These are phyloP conservation scores for Paecilomyces niveus DNA, from an alignment of 2,329 filamentous ascomycete species.

Conservation along the genomic window DNA sequence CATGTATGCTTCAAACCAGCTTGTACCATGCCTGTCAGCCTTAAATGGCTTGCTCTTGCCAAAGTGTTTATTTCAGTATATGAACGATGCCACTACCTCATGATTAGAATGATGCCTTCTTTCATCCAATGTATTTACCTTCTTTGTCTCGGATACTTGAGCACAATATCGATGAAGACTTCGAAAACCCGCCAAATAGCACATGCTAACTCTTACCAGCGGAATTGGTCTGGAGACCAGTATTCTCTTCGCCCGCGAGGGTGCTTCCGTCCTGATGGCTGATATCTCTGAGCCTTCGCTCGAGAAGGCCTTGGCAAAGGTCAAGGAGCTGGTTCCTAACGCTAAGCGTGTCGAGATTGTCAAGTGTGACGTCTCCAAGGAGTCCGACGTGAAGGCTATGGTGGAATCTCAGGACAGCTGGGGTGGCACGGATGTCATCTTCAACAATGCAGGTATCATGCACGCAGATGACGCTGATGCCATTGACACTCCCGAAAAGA, in stretches of 20 bases:
- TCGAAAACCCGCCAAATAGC: neutral
- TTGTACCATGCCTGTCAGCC: neutral
- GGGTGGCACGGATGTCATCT: conserved; percentile 86
- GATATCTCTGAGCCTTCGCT: conserved; percentile 77
- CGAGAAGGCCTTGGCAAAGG: conserved; percentile 66
- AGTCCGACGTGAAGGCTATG: conserved; percentile 67
- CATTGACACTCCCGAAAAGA: conserved; percentile 74
- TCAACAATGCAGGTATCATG: conserved; percentile 99
- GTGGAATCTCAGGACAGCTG: conserved; percentile 70
- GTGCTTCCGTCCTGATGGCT: conserved; percentile 75
- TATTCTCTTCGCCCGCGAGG: conserved; percentile 84
- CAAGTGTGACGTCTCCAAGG: conserved; percentile 77
- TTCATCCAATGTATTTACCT: no score
- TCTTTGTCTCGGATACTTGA: no score
- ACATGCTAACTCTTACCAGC: conserved; percentile 28
- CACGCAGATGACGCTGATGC: conserved; percentile 75
- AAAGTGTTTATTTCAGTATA: no score
- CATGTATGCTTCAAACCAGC: neutral
- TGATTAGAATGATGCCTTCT: no score
- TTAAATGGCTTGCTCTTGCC: no score
- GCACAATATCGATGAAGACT: no score
- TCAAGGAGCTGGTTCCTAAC: conserved; percentile 63
- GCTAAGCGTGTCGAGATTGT: conserved; percentile 55
- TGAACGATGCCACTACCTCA: no score
- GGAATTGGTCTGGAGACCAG: conserved; percentile 89